Evolutionary conservation across 805 yeast species (phyloP), one percentile per base, ranked within the genome.

Genomic region (Starmerella vitae): DNA sequence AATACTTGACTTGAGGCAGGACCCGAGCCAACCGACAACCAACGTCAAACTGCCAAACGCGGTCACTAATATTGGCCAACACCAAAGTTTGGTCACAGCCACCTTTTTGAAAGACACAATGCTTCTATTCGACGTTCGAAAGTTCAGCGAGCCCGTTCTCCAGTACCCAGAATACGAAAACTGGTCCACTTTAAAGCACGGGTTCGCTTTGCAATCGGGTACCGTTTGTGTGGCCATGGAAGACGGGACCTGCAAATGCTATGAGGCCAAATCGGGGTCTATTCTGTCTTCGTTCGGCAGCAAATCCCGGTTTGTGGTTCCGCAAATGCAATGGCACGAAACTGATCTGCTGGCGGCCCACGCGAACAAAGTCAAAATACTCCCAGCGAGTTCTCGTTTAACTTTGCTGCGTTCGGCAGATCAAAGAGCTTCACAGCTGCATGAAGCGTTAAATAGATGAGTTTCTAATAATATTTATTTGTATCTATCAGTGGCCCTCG

Each of bases 41-140:
- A 25, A 28, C 10, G 40, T 33, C 20, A 14, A n/a, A 22, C 26
- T 22, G 26, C 12, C 26, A 7, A 20, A 33, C 10, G 32, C 39
- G 14, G 37, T 47, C 8, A 47, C 51, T 4, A 33, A 46, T 34
- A 30, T 47, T 3, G 40, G 37, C 7, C 18, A 12, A 15, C 9
- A 22, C 9, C 20, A 24, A 2, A 30, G 19, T 3, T 18, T 20
- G 5, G 14, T 41, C 3, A 29, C 42, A 12, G 47, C 38, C 10
- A 29, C 42, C 5, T 48, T 49, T 2, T 41, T 49, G 4, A 43
- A 42, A 21, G 51, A 49, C 24, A 26, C 28, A 12, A 47, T 49
- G 50, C 30, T 31, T 18, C 37, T 39, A 14, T 42, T 28, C 32
- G 53, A 49, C 30, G n/a, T 18, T 20, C 41, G 53, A 5, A 13